A percentile compares a stretch with the other conserved stretches of the same genome.
phyloP scores from a whole-genome alignment of 2,329 filamentous ascomycete genomes.

The Trichoderma sp. region DNA sequence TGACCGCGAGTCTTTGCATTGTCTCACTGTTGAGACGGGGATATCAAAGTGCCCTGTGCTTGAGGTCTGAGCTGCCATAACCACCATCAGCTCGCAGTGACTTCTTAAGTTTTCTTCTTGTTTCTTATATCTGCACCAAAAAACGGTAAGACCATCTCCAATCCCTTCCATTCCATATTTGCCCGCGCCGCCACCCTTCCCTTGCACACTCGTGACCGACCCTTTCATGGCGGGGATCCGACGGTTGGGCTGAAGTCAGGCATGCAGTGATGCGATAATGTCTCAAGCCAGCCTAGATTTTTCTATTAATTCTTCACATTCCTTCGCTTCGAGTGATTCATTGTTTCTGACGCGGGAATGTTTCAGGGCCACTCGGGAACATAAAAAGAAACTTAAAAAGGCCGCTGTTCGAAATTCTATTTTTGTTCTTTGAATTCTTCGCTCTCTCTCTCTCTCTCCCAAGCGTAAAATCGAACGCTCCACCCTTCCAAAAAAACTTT shows the following conservation, averaged over 20 bases:
- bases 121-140: background rate
- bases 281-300: background rate
- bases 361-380: background rate
- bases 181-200: slow-evolving; percentile 18
- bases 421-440: background rate
- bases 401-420: background rate
- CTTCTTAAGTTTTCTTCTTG: background rate
- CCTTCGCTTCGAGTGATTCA: background rate
- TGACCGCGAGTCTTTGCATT: background rate
- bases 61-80: background rate
- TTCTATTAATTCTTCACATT: background rate
- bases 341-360: slow-evolving; percentile 12
- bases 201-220: slow-evolving; percentile 23
- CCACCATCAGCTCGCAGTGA: background rate
- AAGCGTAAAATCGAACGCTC: background rate
- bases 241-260: slow-evolving; percentile 24
- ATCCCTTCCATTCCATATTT: slow-evolving; percentile 23
- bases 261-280: slow-evolving; percentile 16
- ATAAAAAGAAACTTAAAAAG: background rate
- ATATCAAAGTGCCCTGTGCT: background rate
- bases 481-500: background rate
- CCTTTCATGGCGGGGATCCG: slow-evolving; percentile 22
- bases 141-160: background rate
- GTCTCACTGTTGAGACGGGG: background rate
- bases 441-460: background rate